Evolutionary conservation across 352 stramenopile genomes (phyloP).

Genomic region (Phytophthora colocasiae): DNA sequence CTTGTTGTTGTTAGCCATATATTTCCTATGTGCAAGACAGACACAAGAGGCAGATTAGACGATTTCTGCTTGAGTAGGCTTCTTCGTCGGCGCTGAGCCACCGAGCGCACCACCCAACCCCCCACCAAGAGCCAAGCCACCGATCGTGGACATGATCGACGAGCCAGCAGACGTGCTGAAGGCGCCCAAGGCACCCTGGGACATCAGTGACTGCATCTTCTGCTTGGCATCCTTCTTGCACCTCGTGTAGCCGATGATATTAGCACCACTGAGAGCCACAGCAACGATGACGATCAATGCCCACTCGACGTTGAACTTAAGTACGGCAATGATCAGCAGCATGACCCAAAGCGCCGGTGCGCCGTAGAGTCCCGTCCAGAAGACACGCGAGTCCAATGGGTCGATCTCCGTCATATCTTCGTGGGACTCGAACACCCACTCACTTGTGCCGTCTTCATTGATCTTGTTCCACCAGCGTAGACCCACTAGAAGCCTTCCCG

Average conservation of each 20-base stretch:
- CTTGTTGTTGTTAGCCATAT: constrained; percentile 23
- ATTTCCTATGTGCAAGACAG: too few relatives aligned
- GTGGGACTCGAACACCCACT: constrained; percentile 97
- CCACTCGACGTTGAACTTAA: constrained; percentile 96
- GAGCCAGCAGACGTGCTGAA: constrained; percentile 72
- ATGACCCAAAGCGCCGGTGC: constrained; percentile 92
- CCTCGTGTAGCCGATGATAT: constrained; percentile 99
- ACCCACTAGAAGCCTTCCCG: constrained; percentile 91
- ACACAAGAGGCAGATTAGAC: constrained; percentile 39
- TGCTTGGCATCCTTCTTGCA: constrained; percentile 93
- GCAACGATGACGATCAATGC: constrained; percentile 94
- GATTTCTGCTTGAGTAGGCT: constrained; percentile 35
- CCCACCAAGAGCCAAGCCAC: constrained; percentile 66
- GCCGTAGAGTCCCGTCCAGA: constrained; percentile 97
- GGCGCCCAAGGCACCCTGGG: constrained; percentile 71
- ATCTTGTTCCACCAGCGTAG: constrained; percentile 99
- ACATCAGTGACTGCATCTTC: constrained; percentile 88
- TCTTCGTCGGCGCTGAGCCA: constrained; percentile 15
- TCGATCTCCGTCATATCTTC: constrained; percentile 92
- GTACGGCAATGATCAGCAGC: constrained; percentile 92
- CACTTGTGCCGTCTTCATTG: constrained; percentile 93
- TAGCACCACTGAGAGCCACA: constrained; percentile 92
- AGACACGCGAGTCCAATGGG: constrained; percentile 91
- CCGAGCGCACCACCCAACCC: constrained; percentile 20
- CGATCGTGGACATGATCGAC: constrained; percentile 81